A percentile compares a stretch with the other conserved stretches of the same genome.
Conservation (phyloP, 768 basidiomycete species). For the Tulasnella sp. region DNA sequence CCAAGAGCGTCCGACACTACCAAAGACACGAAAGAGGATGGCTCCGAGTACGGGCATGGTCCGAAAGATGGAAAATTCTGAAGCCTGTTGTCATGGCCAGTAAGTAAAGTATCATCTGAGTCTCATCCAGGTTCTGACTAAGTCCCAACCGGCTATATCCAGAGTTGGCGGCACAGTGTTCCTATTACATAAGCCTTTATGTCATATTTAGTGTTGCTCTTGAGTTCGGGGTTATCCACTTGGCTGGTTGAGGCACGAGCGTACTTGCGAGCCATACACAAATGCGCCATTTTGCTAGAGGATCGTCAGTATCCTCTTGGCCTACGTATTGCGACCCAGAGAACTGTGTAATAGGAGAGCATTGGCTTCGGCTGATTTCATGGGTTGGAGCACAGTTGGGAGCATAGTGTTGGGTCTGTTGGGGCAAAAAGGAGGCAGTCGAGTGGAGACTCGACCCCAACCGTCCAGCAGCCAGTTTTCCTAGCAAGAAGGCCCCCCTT, state of each 20-base stretch:
- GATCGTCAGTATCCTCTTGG: not conserved
- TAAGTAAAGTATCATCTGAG: not conserved
- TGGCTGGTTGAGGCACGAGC: not conserved
- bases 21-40: not conserved
- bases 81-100: not conserved
- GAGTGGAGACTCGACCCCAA: not conserved
- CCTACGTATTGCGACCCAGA: not conserved
- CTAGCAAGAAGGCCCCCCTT: not conserved
- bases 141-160: not conserved
- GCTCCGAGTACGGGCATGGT: not conserved
- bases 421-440: not conserved
- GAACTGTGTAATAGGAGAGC: not conserved
- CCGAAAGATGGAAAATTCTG: not conserved
- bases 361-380: not conserved
- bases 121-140: not conserved
- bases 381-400: not conserved
- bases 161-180: not conserved
- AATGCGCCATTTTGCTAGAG: not conserved
- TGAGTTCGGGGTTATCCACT: not conserved
- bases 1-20: not conserved
- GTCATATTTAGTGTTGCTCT: not conserved
- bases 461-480: not conserved
- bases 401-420: not conserved
- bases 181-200: not conserved
- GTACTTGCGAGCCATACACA: not conserved